Evolutionary conservation across 306 rosid species (phyloP), one percentile per base, ranked within the genome.

Genomic region (Malus orientalis): DNA sequence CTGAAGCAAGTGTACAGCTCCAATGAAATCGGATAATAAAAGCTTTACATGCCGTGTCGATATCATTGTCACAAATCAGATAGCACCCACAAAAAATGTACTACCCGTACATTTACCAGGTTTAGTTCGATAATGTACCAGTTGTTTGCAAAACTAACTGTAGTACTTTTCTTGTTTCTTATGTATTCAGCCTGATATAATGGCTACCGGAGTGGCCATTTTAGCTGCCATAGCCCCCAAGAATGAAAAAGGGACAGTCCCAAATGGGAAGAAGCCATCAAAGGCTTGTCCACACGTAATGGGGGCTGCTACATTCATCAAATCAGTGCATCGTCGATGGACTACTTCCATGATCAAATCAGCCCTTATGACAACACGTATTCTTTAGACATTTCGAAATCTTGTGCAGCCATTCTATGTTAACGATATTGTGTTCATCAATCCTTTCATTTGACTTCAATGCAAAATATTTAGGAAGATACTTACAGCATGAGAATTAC

Each of bases 331-430:
- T 70, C 68, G 19, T 69, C 76, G 74, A 47, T 95, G 98, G 98
- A 85, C 84, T 76, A 86, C 97, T 83, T 92, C 98, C 62, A 89
- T 89, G 89, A 81, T 92, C 86, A 92, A 88, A 87, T 95, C 98
- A 51, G 95, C 97, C 60, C 89, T 89, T 11, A 95, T 92, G 97
- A 92, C 98, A 70, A 84, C 98, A 85, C 97, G 96, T 94, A 77
- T 58, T 22, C 66, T 44, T 20, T 32, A 2, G 77, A 60, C 19
- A 8, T 27, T 44, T 12, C n/a, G 3, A 11, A 6, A 23, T 27
- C 42, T 9, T 40, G 16, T 38, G 68, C 57, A 57, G 7, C 5
- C 4, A 15, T 58, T 40, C 4, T 45, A 44, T 20, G 2, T 45
- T 23, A 23, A 45, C 12, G 36, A 15, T 15, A 69, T 23, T 45